These are phyloP conservation scores for Physcia stellaris DNA, from an alignment of 495 filamentous ascomycete species.

Conservation along the genomic window DNA sequence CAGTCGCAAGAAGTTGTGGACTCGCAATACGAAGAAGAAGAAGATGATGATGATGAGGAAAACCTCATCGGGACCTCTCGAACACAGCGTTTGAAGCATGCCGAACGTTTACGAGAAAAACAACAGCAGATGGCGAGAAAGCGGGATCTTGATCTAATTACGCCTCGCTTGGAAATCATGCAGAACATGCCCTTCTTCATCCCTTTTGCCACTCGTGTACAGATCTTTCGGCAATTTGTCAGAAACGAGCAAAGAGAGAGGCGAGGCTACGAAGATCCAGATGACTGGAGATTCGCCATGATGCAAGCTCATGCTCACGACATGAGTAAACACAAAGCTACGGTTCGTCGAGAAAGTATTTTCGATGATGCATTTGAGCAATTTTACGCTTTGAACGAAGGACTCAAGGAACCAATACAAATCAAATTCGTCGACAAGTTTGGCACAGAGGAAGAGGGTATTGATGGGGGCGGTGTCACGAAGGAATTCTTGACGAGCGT, in stretches of 20 bases:
- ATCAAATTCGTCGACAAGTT: slow-evolving; percentile 95
- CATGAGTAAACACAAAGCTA: slow-evolving; percentile 61
- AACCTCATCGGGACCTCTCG: slow-evolving; percentile 38
- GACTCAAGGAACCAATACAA: slow-evolving; percentile 91
- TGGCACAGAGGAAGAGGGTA: slow-evolving; percentile 74
- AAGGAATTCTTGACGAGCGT: slow-evolving; percentile 94
- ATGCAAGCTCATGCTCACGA: slow-evolving; percentile 36
- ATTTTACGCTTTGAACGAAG: slow-evolving; percentile 69
- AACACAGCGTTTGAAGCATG: slow-evolving; percentile 35
- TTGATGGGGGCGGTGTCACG: slow-evolving; percentile 93
- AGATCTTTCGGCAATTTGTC: slow-evolving; percentile 91
- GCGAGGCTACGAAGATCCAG: slow-evolving; percentile 65
- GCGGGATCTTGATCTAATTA: slow-evolving; percentile 58
- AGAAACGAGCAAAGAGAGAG: slow-evolving; percentile 64
- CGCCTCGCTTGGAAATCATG: slow-evolving; percentile 77
- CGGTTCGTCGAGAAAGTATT: slow-evolving; percentile 63
- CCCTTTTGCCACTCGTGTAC: slow-evolving; percentile 79
- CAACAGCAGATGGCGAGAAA: slow-evolving; percentile 51
- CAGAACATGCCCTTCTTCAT: slow-evolving; percentile 96
- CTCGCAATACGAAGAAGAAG: slow-evolving; percentile 35
- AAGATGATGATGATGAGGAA: slow-evolving; percentile 28
- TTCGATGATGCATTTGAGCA: slow-evolving; percentile 79
- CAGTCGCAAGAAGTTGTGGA: slow-evolving; percentile 29
- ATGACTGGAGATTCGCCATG: slow-evolving; percentile 53
- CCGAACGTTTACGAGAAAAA: slow-evolving; percentile 40